A percentile compares a stretch with the other conserved stretches of the same genome.
Evolutionary conservation across 495 filamentous ascomycete species (phyloP).

Genomic region (Copromyces sp.): DNA sequence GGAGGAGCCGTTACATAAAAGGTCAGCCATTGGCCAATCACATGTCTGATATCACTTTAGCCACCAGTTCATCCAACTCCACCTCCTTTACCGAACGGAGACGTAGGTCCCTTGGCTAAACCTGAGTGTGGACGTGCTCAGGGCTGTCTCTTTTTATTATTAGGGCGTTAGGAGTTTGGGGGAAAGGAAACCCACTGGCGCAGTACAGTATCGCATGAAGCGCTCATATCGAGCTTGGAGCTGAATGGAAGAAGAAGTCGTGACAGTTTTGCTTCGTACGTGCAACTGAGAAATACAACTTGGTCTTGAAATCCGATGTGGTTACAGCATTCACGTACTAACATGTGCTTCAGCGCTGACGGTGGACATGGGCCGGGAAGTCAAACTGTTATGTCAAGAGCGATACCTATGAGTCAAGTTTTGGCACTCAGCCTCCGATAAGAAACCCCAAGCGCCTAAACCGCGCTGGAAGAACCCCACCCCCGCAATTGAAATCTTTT

Average conservation of each 20-base stretch:
- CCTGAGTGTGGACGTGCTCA: not conserved
- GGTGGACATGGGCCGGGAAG: not conserved
- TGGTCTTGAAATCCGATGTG: not conserved
- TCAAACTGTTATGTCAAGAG: not conserved
- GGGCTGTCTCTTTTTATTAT: not conserved
- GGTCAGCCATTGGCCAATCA: not conserved
- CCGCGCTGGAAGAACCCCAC: slow-evolving; percentile 4
- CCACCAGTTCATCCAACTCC: not conserved
- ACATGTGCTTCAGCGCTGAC: not conserved
- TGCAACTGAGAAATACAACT: not conserved
- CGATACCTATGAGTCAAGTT: not conserved
- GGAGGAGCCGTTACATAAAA: not conserved
- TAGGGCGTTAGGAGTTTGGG: not conserved
- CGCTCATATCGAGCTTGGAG: too few species aligned
- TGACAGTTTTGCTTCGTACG: too few species aligned
- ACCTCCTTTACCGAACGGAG: not conserved
- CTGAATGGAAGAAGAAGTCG: too few species aligned
- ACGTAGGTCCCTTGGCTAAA: not conserved
- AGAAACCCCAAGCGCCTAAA: not conserved
- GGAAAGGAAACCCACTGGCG: not conserved
- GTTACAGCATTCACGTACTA: too few species aligned
- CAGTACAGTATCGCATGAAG: too few species aligned
- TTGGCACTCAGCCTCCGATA: not conserved
- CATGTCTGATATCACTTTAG: not conserved
- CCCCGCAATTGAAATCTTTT: slow-evolving; percentile 12